Base-by-base conservation (phyloP, 768 basidiomycete genomes). In the Flagelloscypha sp. region DNA sequence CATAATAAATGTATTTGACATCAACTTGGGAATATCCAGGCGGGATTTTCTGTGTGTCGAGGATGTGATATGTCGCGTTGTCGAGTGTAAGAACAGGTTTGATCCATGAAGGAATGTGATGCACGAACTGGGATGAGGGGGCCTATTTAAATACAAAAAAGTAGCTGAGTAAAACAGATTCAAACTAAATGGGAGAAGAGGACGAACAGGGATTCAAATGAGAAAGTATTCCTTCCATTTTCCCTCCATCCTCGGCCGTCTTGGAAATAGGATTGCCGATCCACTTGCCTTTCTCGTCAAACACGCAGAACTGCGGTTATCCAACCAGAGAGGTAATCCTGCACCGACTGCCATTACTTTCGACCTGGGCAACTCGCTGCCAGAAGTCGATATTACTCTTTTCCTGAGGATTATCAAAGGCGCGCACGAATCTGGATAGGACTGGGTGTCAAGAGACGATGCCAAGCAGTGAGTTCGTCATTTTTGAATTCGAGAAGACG, bases 1-100 rank as follows among this genome's bases (percentile, higher is more conserved):
- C 58, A 24, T 48, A 45, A 15, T 61, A 53, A 4, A 45, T 44
- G 32, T 59, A 30, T 28, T 32, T 41, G n/a, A 62, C 53, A 10
- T 58, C 44, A 31, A 59, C 11, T 23, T 48, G 47, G 17, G 38
- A 49, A 28, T 48, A 55, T 13, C 54, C 60, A 24, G 47, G 46
- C 4, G 58, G 61, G 2, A 63, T 37, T 21, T 46, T 27, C 11
- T 20, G 11, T n/a, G 24, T 19, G 6, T 46, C 36, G 8, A 51
- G 50, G 21, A 33, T 12, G 16, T 19, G 27, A 27, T 27, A 27
- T 9, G 15, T 15, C 9, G 15, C 13, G 25, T 15, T 15, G 15
- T 27, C 25, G 25, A 27, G 25, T 27, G 25, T 27, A 27, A 27
- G 25, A 27, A 9, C 9, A 27, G 9, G 25, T 15, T 27, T 15